A percentile compares a stretch with the other conserved stretches of the same genome.
Conservation (phyloP, 805 yeast species). For the Zygosaccharomyces bailii region DNA sequence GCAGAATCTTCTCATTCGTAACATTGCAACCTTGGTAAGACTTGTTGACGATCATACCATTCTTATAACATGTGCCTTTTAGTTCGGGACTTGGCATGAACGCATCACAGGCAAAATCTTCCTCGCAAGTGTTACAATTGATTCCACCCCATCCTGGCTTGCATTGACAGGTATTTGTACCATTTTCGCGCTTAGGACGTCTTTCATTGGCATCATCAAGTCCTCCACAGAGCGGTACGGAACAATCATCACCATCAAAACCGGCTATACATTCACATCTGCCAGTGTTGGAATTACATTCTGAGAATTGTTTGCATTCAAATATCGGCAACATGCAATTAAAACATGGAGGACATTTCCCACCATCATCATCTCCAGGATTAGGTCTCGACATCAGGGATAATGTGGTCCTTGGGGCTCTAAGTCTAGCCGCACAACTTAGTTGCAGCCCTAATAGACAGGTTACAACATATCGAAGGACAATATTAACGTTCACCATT, state of each 20-base stretch:
- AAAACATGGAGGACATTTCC: conserved; percentile 84
- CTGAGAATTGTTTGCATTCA: conserved; percentile 83
- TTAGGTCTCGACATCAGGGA: background rate
- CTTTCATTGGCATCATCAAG: conserved; percentile 53
- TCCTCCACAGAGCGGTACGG: conserved; percentile 83
- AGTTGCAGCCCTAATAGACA: background rate
- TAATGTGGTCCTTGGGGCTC: conserved; percentile 11
- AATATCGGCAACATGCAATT: conserved; percentile 91
- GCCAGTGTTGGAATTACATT: conserved; percentile 86
- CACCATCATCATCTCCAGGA: conserved; percentile 22
- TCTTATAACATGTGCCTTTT: conserved; percentile 82
- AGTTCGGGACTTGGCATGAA: conserved; percentile 79
- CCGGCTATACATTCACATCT: conserved; percentile 90
- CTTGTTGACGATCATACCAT: conserved; percentile 76
- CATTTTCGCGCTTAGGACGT: conserved; percentile 61
- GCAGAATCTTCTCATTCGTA: conserved; percentile 80
- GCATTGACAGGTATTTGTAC: conserved; percentile 60
- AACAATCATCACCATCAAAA: conserved; percentile 90
- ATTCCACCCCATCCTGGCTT: conserved; percentile 89
- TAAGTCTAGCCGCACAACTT: conserved; percentile 4
- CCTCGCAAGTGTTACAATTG: conserved; percentile 82
- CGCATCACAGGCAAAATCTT: conserved; percentile 72
- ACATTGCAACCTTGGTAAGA: conserved; percentile 93
- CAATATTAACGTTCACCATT: background rate
- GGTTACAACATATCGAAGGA: background rate